Base-by-base conservation (phyloP, 371 early-diverging fungal genomes). In the Mortierella sp. region DNA sequence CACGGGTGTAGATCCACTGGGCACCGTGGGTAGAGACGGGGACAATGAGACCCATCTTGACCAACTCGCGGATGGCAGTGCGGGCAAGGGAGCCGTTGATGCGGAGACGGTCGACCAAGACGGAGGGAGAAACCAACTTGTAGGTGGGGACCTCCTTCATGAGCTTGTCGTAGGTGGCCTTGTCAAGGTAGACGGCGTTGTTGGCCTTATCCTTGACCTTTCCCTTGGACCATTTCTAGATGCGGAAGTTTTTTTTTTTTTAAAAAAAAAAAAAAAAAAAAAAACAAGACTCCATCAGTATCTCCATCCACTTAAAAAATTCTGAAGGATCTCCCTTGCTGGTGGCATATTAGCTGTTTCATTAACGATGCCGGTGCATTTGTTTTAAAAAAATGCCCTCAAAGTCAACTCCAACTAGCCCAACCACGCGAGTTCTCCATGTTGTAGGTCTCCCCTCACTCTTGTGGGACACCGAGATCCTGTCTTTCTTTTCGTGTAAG, bases 131-230 rank as follows among this genome's bases (percentile, higher is more conserved):
- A 84, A 99, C 94, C 81, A 99, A 90, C 92, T 97, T 98, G 94
- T 96, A 98, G 84, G 98, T 95, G 74, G 98, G 99, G 51, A 96
- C 97, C 87, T 99, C 99, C 95, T 99, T 99, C 91, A 92, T 45
- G 48, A 80, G 59, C 67, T 80, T 80, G 58, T 76, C 77, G 55
- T 75, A 67, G 57, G 81, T 80, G 52, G 81, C 58, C 60, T 76
- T 74, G 64, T 80, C 85, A 77, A 82, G 93, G 69, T 97, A 43
- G 70, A 79, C 80, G 74, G 74, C 70, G 56, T 80, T 79, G 70
- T 80, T 79, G 45, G 80, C 70, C 68, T 75, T 75, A 44, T 79
- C 80, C 69, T 82, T 80, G 62, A 82, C 76, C 68, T 80, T 80
- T 69, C 75, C 80, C 66, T 81, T 80, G n/a, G 82, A 75, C 75